phyloP scores from a whole-genome alignment of 306 rosid species.

The Sechiopsis laciniata region DNA sequence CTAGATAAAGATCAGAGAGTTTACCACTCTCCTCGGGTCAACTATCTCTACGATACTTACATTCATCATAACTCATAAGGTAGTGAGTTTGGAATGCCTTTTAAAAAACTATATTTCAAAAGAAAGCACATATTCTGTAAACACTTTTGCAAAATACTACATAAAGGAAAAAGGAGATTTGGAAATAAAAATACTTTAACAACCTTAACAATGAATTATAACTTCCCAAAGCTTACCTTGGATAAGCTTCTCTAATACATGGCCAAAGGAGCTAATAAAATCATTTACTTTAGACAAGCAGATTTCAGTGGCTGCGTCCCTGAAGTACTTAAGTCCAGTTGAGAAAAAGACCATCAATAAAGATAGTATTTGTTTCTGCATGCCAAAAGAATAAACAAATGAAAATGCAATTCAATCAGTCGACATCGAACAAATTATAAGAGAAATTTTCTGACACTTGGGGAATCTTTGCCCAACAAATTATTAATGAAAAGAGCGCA shows the following conservation, averaged over 20 bases:
- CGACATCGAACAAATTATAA: background rate
- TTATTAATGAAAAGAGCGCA: background rate
- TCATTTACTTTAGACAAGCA: slow-evolving; percentile 59
- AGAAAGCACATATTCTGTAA: background rate
- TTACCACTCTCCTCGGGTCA: background rate
- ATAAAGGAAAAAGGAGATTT: background rate
- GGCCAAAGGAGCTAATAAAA: slow-evolving; percentile 47
- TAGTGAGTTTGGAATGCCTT: background rate
- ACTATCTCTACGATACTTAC: background rate
- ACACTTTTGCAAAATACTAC: background rate
- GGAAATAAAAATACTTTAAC: too few relatives aligned
- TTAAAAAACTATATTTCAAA: background rate
- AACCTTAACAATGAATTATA: slow-evolving; percentile 11
- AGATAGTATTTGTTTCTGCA: slow-evolving; percentile 57
- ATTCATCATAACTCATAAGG: background rate
- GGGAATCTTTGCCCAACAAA: background rate
- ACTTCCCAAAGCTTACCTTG: slow-evolving; percentile 44
- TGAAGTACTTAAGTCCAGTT: slow-evolving; percentile 57
- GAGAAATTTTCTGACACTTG: background rate
- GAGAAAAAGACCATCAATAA: slow-evolving; percentile 58
- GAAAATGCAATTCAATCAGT: too few relatives aligned
- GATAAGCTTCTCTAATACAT: slow-evolving; percentile 46
- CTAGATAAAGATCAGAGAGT: background rate
- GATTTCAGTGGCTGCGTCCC: slow-evolving; percentile 53
- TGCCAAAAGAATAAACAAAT: slow-evolving; percentile 25